phyloP scores from a whole-genome alignment of 306 rosid species.

The Sesbania bispinosa region DNA sequence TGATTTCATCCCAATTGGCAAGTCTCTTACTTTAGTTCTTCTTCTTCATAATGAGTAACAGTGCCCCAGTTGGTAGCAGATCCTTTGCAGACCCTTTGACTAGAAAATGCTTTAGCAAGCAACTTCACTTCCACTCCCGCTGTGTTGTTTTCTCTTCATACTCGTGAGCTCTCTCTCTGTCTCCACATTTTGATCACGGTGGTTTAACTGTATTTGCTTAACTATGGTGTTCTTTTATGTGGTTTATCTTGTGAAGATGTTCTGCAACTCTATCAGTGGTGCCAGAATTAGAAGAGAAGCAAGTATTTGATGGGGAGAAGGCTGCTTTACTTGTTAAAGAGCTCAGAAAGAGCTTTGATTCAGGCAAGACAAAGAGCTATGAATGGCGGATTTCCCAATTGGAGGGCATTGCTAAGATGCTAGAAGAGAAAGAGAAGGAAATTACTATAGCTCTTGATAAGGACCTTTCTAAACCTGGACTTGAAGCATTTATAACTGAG shows the following conservation, averaged over 20 bases:
- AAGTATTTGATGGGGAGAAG: constrained; percentile 39
- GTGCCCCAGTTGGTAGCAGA: constrained; percentile 34
- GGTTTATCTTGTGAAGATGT: constrained; percentile 37
- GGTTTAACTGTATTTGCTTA: not conserved
- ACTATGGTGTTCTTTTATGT: not conserved
- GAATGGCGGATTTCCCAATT: constrained; percentile 77
- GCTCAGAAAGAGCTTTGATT: constrained; percentile 47
- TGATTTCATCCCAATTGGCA: not conserved
- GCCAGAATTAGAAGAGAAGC: constrained; percentile 41
- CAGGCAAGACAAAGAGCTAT: constrained; percentile 70
- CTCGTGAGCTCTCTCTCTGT: constrained; percentile 30
- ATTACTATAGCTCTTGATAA: constrained; percentile 55
- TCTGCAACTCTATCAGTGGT: constrained; percentile 44
- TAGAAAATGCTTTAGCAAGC: constrained; percentile 29
- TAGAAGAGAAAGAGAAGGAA: constrained; percentile 61
- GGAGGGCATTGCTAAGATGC: constrained; percentile 59
- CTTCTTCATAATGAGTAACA: constrained; percentile 18
- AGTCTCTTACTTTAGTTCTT: constrained; percentile 2
- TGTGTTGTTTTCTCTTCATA: constrained; percentile 27
- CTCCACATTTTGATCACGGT: not conserved
- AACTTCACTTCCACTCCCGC: constrained; percentile 26
- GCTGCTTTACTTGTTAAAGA: constrained; percentile 51
- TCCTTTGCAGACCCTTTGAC: constrained; percentile 26
- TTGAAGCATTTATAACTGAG: constrained; percentile 71
- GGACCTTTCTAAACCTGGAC: constrained; percentile 68